These are phyloP conservation scores for Cladobotryum protrusum DNA, from an alignment of 2,329 filamentous ascomycete genomes.

Conservation along the genomic window DNA sequence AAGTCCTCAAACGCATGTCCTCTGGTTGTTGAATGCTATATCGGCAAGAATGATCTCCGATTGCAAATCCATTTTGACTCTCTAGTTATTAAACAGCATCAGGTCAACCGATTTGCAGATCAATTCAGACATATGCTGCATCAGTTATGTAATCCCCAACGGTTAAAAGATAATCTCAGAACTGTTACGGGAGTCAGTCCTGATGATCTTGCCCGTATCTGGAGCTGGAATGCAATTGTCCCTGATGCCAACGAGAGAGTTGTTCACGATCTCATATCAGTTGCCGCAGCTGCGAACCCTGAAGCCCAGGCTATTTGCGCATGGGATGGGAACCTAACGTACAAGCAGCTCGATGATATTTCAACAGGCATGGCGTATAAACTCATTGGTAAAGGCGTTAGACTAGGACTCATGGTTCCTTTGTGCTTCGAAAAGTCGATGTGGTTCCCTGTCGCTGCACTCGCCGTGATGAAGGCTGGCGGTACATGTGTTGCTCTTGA, in stretches of 20 bases:
- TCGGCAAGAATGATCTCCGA: constrained; percentile 5
- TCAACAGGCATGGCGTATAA: constrained; percentile 7
- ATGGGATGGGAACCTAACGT: constrained; percentile 17
- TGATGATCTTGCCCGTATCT: constrained; percentile 7
- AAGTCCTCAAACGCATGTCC: constrained; percentile 4
- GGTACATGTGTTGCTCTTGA: constrained; percentile 14
- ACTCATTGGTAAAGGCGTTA: constrained; percentile 16
- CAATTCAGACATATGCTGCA: constrained; percentile 8
- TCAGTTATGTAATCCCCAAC: background rate
- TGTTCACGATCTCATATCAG: no score
- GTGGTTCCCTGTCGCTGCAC: constrained; percentile 13
- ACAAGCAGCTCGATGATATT: constrained; percentile 12
- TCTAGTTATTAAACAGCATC: background rate
- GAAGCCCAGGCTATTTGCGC: constrained; percentile 8
- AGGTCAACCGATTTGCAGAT: constrained; percentile 1
- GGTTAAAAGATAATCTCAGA: background rate
- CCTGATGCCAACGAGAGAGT: background rate
- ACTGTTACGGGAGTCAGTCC: constrained; percentile 3
- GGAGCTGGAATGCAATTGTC: background rate
- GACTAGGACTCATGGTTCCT: constrained; percentile 15
- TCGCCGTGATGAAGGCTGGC: constrained; percentile 11
- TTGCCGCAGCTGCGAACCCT: no score
- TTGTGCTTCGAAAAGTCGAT: constrained; percentile 15
- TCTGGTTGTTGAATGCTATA: constrained; percentile 6
- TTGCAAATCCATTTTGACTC: constrained; percentile 1